Evolutionary conservation across 1,284 basidiomycete species (phyloP).

Genomic region (Puccinia triticina): DNA sequence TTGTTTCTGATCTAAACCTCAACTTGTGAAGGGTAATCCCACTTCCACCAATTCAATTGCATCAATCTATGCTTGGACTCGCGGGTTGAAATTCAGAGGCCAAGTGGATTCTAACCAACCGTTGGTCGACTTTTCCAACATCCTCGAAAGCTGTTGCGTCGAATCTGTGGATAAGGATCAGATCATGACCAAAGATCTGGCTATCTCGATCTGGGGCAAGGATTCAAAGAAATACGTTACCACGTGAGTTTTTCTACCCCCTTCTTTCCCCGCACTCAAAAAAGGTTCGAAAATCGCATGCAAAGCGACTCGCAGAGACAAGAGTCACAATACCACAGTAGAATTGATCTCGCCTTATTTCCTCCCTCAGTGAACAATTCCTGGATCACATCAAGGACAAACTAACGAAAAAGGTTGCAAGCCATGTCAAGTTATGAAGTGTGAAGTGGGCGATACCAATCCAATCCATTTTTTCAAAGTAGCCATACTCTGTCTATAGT

Average conservation of each 20-base stretch:
- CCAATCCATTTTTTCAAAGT: neutral
- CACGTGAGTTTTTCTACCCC: conserved; percentile 19
- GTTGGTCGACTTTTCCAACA: conserved; percentile 75
- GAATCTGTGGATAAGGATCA: conserved; percentile 88
- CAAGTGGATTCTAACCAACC: conserved; percentile 83
- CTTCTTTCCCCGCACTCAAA: neutral
- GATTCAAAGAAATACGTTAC: conserved; percentile 44
- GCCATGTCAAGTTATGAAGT: conserved; percentile 10
- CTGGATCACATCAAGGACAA: conserved; percentile 43
- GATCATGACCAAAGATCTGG: conserved; percentile 88
- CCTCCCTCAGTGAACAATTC: conserved; percentile 30
- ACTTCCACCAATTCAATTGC: conserved; percentile 54
- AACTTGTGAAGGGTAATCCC: conserved; percentile 37
- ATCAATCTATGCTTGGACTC: conserved; percentile 93
- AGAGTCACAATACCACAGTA: neutral
- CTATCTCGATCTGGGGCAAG: conserved; percentile 91
- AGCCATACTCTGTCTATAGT: neutral
- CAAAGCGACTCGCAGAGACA: neutral
- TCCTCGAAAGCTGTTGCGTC: conserved; percentile 83
- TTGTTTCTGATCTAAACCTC: neutral
- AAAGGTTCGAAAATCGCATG: neutral
- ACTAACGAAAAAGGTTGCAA: conserved; percentile 1
- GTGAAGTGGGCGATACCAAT: neutral
- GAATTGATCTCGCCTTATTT: neutral
- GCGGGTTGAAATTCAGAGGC: conserved; percentile 84